These are phyloP conservation scores for Yamadazyma tumulicola DNA, from an alignment of 805 yeast species.

Conservation along the genomic window DNA sequence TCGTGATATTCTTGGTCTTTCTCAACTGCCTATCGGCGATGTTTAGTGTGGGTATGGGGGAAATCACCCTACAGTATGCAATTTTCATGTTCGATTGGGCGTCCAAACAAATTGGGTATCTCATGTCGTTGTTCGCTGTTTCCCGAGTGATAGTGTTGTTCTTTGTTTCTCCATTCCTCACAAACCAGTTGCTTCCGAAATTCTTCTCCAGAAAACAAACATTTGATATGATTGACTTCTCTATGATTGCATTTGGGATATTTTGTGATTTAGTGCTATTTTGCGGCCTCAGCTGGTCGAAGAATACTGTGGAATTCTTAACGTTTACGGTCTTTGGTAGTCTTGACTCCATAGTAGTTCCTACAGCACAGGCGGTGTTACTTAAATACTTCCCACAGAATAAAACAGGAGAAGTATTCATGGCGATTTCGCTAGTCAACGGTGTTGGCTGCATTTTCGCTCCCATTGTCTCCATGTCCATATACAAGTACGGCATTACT, in stretches of 20 bases:
- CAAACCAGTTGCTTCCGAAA: constrained; percentile 28
- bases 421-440: constrained; percentile 11
- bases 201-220: constrained; percentile 25
- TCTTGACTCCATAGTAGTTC: constrained; percentile 46
- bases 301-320: constrained; percentile 20
- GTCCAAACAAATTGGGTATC: constrained; percentile 49
- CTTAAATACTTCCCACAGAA: constrained; percentile 54
- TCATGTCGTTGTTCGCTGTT: constrained; percentile 40
- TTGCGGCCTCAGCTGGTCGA: constrained; percentile 23
- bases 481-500: constrained; percentile 35
- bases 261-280: constrained; percentile 36
- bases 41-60: constrained; percentile 26
- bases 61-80: constrained; percentile 47
- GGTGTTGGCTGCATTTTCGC: constrained; percentile 25
- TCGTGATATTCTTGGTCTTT: background rate
- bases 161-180: constrained; percentile 45
- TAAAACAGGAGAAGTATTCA: constrained; percentile 20
- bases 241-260: constrained; percentile 30
- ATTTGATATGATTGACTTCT: constrained; percentile 49
- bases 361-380: constrained; percentile 52
- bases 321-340: constrained; percentile 34
- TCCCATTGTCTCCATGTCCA: constrained; percentile 45
- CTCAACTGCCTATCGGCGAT: constrained; percentile 2
- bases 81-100: constrained; percentile 51
- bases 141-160: constrained; percentile 46